These are phyloP conservation scores for Chalara sp. DNA, from an alignment of 2,329 filamentous ascomycete species.

Conservation along the genomic window DNA sequence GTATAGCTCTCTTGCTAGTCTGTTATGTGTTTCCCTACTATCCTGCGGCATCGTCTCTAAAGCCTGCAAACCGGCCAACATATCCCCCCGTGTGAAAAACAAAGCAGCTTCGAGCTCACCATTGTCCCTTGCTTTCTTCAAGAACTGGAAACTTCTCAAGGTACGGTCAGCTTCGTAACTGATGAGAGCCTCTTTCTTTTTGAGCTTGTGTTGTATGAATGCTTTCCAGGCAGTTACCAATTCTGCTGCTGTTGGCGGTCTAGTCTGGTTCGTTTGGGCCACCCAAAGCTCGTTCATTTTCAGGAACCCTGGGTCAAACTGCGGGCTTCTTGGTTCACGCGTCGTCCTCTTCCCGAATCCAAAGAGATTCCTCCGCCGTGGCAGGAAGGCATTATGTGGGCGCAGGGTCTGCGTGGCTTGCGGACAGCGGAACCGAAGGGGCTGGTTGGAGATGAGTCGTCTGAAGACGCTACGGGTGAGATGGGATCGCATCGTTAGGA, in stretches of 20 bases:
- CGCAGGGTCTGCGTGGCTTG: conserved; percentile 10
- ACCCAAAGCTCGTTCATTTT: conserved; percentile 63
- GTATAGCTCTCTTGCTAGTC: conserved; percentile 20
- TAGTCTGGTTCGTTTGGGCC: conserved; percentile 53
- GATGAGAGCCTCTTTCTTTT: conserved; percentile 46
- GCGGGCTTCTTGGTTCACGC: conserved; percentile 51
- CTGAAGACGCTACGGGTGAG: conserved; percentile 54
- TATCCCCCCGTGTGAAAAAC: conserved; percentile 9
- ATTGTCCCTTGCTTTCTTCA: conserved; percentile 32
- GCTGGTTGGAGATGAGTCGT: conserved; percentile 45
- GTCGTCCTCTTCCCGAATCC: conserved; percentile 54
- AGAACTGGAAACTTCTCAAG: conserved; percentile 52
- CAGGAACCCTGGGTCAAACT: conserved; percentile 64
- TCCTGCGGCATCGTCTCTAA: conserved; percentile 18
- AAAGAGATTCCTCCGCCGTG: conserved; percentile 50
- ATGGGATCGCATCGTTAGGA: conserved; percentile 46
- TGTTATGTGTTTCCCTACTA: conserved; percentile 8
- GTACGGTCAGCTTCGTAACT: conserved; percentile 60
- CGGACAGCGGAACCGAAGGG: conserved; percentile 27
- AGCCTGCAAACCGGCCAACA: conserved; percentile 11
- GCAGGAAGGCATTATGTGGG: conserved; percentile 32
- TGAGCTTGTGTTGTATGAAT: conserved; percentile 53
- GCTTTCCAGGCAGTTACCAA: conserved; percentile 57
- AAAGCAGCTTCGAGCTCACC: conserved; percentile 9
- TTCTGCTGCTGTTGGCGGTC: conserved; percentile 56